Percentiles rank a stretch among this genome's conserved stretches.
These are phyloP conservation scores for Hortaea sp. DNA, from an alignment of 2,329 filamentous ascomycete genomes.

Conservation along the genomic window DNA sequence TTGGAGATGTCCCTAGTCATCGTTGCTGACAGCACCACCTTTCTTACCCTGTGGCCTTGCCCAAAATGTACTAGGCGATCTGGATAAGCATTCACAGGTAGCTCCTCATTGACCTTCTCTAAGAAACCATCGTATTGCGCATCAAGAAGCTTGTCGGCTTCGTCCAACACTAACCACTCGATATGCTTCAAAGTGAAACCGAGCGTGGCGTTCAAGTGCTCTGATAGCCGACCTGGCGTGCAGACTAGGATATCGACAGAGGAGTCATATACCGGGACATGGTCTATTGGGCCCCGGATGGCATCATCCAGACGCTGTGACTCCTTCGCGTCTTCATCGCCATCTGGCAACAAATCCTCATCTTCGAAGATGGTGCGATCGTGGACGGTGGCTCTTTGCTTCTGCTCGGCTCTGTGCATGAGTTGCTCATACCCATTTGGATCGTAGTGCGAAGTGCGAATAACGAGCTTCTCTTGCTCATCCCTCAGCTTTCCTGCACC, in stretches of 20 bases:
- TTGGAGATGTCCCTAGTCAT: slow-evolving; percentile 82
- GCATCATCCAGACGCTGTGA: slow-evolving; percentile 28
- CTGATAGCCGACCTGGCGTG: slow-evolving; percentile 83
- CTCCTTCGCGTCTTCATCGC: slow-evolving; percentile 12
- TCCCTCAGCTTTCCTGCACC: slow-evolving; percentile 65
- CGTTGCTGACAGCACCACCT: slow-evolving; percentile 82
- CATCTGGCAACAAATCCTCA: slow-evolving; percentile 26
- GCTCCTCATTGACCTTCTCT: slow-evolving; percentile 14
- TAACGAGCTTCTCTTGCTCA: slow-evolving; percentile 54
- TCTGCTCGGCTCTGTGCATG: slow-evolving; percentile 30
- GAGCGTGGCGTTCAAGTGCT: slow-evolving; percentile 74
- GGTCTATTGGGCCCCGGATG: slow-evolving; percentile 41
- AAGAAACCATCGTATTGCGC: slow-evolving; percentile 40
- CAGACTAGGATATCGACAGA: slow-evolving; percentile 83
- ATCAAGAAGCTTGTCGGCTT: slow-evolving; percentile 83
- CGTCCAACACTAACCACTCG: slow-evolving; percentile 84
- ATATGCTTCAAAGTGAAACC: slow-evolving; percentile 72
- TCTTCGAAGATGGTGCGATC: slow-evolving; percentile 4
- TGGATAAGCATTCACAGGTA: slow-evolving; percentile 6
- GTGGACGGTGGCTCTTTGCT: slow-evolving; percentile 9
- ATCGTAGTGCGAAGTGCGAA: slow-evolving; percentile 51
- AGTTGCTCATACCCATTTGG: slow-evolving; percentile 46
- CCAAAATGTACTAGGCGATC: slow-evolving; percentile 11
- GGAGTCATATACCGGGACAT: slow-evolving; percentile 56
- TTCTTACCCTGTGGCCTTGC: slow-evolving; percentile 46